Base-by-base conservation (phyloP, 2,329 filamentous ascomycete genomes). In the Volutella citrinella region DNA sequence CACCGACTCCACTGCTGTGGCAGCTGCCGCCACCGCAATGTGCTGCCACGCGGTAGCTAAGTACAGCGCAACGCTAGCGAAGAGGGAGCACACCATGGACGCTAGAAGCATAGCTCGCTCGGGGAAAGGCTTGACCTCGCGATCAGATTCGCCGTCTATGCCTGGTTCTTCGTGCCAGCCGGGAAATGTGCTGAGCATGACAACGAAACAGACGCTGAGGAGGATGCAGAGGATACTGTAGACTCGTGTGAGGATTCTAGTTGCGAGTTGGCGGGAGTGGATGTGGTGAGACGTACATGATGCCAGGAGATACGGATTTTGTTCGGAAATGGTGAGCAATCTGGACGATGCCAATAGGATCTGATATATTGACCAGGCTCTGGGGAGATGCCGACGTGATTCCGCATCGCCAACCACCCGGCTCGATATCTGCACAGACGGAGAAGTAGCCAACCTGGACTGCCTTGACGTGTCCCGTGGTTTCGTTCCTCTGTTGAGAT, bases 281-380 rank as follows among this genome's bases (percentile, higher is more conserved):
- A 19, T 16, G 8, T 18, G 11, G 3, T 6, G 13, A 15, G 25
- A 27, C 25, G 15, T 6, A 27, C 25, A 27, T 15, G 11, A 15
- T 12, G 12, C 25, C 25, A 6, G 11, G 15, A 7, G 15, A 13
- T 10, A 27, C 25, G 10, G 15, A 16, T 16, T 18, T 12, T 15
- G 25, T 27, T 6, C 25, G 25, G 15, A 27, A 27, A 27, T 27
- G 25, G 15, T 30, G 27, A n/a, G 27, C 27, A 17, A 21, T 21
- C 10, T 30, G 13, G 7, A 30, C 13, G 10, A 30, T 12, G 9
- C 17, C 10, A n/a, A 30, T 10, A 13, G 27, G 27, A 20, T 30
- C 27, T 7, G 19, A 30, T n/a, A 13, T 19, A 5, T 30, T n/a
- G n/a, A n/a, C 27, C 11, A 30, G 9, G 27, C 27, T 14, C 11